Evolutionary conservation across 768 basidiomycete genomes (phyloP).

Genomic region (Candolleomyces eurysporus): DNA sequence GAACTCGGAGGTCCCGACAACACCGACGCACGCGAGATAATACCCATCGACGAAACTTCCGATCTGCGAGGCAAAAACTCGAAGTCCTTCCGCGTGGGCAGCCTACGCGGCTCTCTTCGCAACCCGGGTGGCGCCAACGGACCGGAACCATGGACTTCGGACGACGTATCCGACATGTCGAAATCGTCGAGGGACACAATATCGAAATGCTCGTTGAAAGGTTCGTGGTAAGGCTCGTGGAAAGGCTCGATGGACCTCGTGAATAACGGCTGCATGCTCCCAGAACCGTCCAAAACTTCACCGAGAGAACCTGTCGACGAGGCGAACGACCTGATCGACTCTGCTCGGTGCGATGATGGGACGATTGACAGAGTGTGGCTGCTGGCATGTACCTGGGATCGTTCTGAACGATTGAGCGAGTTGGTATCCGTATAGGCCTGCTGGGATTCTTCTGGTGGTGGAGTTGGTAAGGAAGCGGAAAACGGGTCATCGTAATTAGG

Average conservation of each 20-base stretch:
- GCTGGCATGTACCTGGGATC: background rate
- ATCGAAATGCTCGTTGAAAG: constrained; percentile 61
- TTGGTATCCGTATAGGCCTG: background rate
- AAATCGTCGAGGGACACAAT: constrained; percentile 78
- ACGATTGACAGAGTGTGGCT: background rate
- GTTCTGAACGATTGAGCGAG: background rate
- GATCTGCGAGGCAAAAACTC: constrained; percentile 71
- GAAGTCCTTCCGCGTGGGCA: constrained; percentile 77
- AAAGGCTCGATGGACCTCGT: constrained; percentile 32
- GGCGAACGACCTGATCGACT: constrained; percentile 35
- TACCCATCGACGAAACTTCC: constrained; percentile 78
- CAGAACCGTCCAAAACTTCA: constrained; percentile 20
- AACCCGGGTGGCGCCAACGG: constrained; percentile 51
- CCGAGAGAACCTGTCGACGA: constrained; percentile 55
- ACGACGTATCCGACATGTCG: constrained; percentile 77
- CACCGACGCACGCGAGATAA: constrained; percentile 60
- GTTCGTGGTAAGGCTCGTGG: constrained; percentile 22
- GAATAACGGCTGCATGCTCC: constrained; percentile 4
- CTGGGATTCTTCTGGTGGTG: constrained; percentile 3
- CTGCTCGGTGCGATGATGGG: constrained; percentile 19
- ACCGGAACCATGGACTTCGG: constrained; percentile 42
- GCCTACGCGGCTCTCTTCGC: constrained; percentile 50
- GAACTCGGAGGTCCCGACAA: constrained; percentile 47
- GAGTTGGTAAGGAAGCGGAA: constrained; percentile 2
- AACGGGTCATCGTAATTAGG: background rate